phyloP scores from a whole-genome alignment of 2,329 filamentous ascomycete species.

The Saccharata proteae region DNA sequence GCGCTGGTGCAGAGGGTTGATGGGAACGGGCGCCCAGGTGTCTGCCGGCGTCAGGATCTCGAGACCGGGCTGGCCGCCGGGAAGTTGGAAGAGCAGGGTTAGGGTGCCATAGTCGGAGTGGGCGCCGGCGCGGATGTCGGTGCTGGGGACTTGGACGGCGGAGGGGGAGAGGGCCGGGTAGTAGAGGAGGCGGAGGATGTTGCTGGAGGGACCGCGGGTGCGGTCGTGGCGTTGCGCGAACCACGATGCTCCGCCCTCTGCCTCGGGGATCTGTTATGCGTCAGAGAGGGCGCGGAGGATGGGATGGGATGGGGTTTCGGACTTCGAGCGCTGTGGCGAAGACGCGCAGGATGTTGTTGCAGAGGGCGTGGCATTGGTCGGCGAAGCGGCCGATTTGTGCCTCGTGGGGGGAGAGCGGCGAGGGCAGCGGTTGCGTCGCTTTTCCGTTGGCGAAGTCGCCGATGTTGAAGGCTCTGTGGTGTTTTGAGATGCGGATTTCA shows the following conservation, averaged over 20 bases:
- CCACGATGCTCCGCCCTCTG: conserved; percentile 34
- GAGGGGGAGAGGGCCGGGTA: conserved; percentile 32
- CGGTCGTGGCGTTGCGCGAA: conserved; percentile 51
- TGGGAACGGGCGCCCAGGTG: conserved; percentile 33
- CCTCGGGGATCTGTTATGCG: conserved; percentile 23
- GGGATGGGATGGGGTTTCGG: not conserved
- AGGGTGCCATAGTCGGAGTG: conserved; percentile 70
- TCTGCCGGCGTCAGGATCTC: conserved; percentile 57
- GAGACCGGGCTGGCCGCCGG: conserved; percentile 64
- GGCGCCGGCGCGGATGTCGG: conserved; percentile 74
- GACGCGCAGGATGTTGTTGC: conserved; percentile 58
- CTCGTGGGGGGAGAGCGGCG: conserved; percentile 47
- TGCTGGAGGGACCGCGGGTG: conserved; percentile 37
- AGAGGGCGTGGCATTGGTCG: conserved; percentile 58
- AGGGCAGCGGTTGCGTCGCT: conserved; percentile 66
- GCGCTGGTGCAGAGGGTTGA: conserved; percentile 43
- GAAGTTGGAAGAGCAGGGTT: conserved; percentile 69
- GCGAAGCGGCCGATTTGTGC: conserved; percentile 55
- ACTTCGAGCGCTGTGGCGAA: conserved; percentile 62
- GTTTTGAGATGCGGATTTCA: conserved; percentile 4
- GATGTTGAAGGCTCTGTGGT: conserved; percentile 78
- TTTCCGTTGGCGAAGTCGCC: conserved; percentile 59
- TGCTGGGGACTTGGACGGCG: conserved; percentile 23
- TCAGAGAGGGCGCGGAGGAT: not conserved
- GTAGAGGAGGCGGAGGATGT: conserved; percentile 43